Conservation (phyloP, 2,329 filamentous ascomycete genomes). For the Blumeria graminis region DNA sequence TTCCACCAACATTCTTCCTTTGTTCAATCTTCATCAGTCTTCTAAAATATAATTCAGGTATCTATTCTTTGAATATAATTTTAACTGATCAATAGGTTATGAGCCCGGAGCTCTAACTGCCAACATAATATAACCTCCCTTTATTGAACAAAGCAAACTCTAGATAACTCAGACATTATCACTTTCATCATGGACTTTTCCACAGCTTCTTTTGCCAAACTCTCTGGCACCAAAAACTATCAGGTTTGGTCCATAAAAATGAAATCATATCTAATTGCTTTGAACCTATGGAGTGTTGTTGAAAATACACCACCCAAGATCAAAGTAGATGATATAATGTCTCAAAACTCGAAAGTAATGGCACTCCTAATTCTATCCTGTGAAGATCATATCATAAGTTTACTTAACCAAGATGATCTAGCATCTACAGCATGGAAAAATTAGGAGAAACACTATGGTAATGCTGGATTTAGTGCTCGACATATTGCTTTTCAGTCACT, state of each 20-base stretch:
- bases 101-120: too few species aligned
- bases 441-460: background rate
- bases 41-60: too few species aligned
- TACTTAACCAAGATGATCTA: background rate
- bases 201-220: background rate
- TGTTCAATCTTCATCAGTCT: too few species aligned
- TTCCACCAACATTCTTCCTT: too few species aligned
- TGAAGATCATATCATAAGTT: background rate
- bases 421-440: background rate
- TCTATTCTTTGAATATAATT: too few species aligned
- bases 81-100: too few species aligned
- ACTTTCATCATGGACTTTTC: background rate
- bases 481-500: background rate
- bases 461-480: background rate
- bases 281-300: background rate
- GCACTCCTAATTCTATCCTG: background rate
- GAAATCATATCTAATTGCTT: background rate
- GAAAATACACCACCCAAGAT: background rate
- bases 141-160: too few species aligned
- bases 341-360: background rate
- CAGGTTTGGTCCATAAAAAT: background rate
- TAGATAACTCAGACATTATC: background rate
- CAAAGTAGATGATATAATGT: background rate
- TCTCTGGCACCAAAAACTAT: background rate
- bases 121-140: too few species aligned